Evolutionary conservation across 169 alveolate species (phyloP).

Genomic region (Perkinsus olseni): DNA sequence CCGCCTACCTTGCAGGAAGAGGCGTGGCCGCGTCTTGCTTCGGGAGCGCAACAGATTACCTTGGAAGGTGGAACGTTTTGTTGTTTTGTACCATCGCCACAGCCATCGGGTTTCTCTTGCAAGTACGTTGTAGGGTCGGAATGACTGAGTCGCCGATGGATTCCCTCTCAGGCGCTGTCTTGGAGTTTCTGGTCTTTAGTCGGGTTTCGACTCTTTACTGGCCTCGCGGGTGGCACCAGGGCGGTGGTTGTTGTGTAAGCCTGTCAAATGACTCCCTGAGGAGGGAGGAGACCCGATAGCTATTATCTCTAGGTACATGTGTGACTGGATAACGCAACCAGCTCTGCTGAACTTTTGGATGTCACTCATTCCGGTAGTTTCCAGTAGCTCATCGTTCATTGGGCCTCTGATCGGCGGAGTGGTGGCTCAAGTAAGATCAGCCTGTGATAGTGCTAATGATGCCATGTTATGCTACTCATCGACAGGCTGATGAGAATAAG

Average conservation of each 20-base stretch:
- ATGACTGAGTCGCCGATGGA: background rate
- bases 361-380: background rate
- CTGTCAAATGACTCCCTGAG: background rate
- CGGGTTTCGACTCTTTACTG: background rate
- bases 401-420: background rate
- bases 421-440: background rate
- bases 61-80: background rate
- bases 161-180: background rate
- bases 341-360: background rate
- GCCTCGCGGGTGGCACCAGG: background rate
- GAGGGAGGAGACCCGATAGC: no score
- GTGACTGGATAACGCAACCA: background rate
- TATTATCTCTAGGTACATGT: background rate
- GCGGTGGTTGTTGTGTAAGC: background rate
- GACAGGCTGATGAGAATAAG: background rate
- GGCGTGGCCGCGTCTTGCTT: background rate
- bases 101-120: background rate
- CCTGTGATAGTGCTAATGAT: no score
- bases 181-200: background rate
- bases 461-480: background rate
- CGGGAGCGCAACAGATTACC: background rate
- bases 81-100: background rate
- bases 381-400: background rate
- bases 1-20: background rate
- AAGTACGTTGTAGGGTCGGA: background rate